phyloP scores from a whole-genome alignment of 768 basidiomycete species.

The Chlorophyllum brunneum region DNA sequence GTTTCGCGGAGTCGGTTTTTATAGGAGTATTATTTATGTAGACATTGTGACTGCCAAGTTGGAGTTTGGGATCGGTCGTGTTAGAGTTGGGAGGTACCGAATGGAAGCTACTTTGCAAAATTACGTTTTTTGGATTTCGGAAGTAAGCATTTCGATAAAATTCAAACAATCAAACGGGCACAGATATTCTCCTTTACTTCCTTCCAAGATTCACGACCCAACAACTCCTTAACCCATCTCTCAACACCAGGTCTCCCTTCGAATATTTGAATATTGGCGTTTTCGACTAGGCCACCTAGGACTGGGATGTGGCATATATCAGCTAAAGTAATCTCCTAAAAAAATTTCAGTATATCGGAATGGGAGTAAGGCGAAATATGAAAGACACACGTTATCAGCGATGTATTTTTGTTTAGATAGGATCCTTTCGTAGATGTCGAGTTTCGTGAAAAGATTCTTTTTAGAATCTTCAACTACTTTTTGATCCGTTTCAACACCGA shows the following conservation, averaged over 20 bases:
- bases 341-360: neutral
- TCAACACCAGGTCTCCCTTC: neutral
- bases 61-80: too few relatives aligned
- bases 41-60: too few relatives aligned
- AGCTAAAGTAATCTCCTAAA: neutral
- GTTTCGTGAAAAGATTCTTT: slow-evolving; percentile 26
- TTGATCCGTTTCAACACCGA: slow-evolving; percentile 22
- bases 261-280: neutral
- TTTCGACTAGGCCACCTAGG: neutral
- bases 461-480: slow-evolving; percentile 18
- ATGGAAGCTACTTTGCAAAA: too few relatives aligned
- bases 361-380: neutral
- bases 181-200: neutral
- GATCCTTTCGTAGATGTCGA: slow-evolving; percentile 43
- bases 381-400: slow-evolving; percentile 32
- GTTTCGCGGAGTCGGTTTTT: too few relatives aligned
- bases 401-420: slow-evolving; percentile 43
- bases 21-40: too few relatives aligned
- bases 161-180: too few relatives aligned
- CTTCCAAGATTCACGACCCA: neutral
- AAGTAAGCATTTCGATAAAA: too few relatives aligned
- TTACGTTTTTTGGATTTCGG: too few relatives aligned
- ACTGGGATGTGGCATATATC: neutral
- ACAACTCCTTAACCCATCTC: neutral
- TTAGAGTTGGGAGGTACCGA: too few relatives aligned